phyloP scores from a whole-genome alignment of 352 stramenopile genomes.

The Phytophthora agathidicida region DNA sequence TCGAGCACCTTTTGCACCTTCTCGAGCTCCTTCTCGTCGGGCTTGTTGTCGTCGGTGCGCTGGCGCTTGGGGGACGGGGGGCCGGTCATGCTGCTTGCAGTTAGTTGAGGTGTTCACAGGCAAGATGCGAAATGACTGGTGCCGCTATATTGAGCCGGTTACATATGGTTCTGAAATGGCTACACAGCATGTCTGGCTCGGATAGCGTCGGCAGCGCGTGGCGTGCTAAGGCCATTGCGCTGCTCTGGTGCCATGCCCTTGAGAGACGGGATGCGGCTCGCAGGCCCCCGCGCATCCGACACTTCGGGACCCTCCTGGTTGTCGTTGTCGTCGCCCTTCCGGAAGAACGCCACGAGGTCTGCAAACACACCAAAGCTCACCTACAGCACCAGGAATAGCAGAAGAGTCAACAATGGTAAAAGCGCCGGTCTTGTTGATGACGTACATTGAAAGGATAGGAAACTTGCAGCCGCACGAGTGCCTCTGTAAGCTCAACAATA shows the following conservation, averaged over 20 bases:
- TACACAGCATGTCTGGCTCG: constrained; percentile 15
- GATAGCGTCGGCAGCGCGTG: constrained; percentile 35
- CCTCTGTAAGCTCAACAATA: constrained; percentile 37
- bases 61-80: constrained; percentile 77
- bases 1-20: constrained; percentile 68
- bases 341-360: constrained; percentile 54
- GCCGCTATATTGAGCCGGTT: constrained; percentile 28
- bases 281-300: background rate
- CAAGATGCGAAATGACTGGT: constrained; percentile 30
- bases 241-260: constrained; percentile 8
- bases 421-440: background rate
- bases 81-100: constrained; percentile 45
- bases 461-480: constrained; percentile 39
- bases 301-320: constrained; percentile 2
- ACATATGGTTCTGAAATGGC: constrained; percentile 10
- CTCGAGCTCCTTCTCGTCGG: constrained; percentile 37
- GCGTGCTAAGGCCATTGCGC: background rate
- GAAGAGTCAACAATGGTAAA: background rate
- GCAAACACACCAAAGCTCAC: constrained; percentile 70
- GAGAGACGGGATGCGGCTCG: constrained; percentile 7
- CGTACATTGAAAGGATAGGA: constrained; percentile 46
- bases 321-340: constrained; percentile 10
- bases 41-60: constrained; percentile 61
- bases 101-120: background rate
- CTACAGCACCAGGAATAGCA: constrained; percentile 27